phyloP scores from a whole-genome alignment of 768 basidiomycete genomes.

The Boletus vinaceobasis region DNA sequence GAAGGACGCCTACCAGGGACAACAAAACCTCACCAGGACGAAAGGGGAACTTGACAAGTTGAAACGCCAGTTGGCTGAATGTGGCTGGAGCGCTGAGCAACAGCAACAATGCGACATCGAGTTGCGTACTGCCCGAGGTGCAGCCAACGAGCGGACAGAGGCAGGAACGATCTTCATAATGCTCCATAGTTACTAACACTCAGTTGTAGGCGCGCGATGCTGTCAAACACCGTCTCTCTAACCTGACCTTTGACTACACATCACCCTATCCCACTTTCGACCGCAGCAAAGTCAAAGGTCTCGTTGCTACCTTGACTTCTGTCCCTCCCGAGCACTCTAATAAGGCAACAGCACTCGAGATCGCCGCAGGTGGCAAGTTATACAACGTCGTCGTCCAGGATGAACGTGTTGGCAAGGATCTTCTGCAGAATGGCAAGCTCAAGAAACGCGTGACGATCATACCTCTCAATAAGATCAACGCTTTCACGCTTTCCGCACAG shows the following conservation, averaged over 20 bases:
- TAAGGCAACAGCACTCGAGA: constrained; percentile 88
- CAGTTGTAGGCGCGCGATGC: constrained; percentile 58
- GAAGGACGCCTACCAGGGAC: constrained; percentile 75
- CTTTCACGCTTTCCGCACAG: constrained; percentile 52
- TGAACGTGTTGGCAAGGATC: constrained; percentile 81
- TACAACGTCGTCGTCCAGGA: constrained; percentile 94
- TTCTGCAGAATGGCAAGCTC: constrained; percentile 73
- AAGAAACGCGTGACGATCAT: constrained; percentile 91
- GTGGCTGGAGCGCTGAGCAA: constrained; percentile 75
- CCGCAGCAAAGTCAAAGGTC: constrained; percentile 81
- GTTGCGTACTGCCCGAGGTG: constrained; percentile 49
- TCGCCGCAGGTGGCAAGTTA: constrained; percentile 83
- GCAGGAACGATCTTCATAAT: constrained; percentile 36
- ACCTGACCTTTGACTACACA: constrained; percentile 80
- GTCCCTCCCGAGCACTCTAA: constrained; percentile 67
- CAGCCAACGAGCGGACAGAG: constrained; percentile 58
- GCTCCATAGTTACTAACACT: constrained; percentile 6
- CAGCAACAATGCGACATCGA: constrained; percentile 57
- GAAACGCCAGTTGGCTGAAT: constrained; percentile 48
- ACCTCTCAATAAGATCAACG: constrained; percentile 87
- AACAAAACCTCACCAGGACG: constrained; percentile 62
- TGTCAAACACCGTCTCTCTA: constrained; percentile 61
- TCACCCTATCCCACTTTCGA: constrained; percentile 80
- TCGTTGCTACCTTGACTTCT: constrained; percentile 84
- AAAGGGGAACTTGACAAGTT: constrained; percentile 56